Base-by-base conservation (phyloP, 2,329 filamentous ascomycete species). In the Keithomyces neogunnii region DNA sequence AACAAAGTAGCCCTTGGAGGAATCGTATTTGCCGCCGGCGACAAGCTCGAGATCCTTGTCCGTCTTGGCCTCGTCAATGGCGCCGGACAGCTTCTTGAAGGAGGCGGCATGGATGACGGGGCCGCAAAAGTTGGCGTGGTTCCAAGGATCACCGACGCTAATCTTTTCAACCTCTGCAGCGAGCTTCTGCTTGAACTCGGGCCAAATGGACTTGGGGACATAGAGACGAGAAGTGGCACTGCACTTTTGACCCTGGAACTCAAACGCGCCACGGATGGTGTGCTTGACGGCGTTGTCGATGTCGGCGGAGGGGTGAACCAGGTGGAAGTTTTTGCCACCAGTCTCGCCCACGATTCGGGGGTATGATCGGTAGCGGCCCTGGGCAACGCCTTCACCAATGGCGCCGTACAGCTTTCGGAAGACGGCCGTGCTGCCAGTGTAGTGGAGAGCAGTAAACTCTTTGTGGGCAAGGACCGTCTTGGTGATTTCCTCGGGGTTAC, bases 161-260 rank as follows among this genome's bases (percentile, higher is more conserved):
- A 95, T 77, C 53, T 80, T 78, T 62, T 82, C 73, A 6, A 82
- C 84, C 69, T 92, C 86, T n/a, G 76, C 68, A 10, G 83, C 74
- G 3, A 95, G 71, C 51, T 78, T 75, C 57, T 82, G 69, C 63
- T 83, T 81, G 71, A 92, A 89, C 55, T 84, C 73, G 8, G 85
- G 78, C 81, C 86, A 90, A 45, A 86, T 68, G 2, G 87, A 92
- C 61, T 80, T 77, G 35, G 89, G 83, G 3, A 93, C 81, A 69
- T 95, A 95, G 47, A 82, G 73, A 31, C 89, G 83, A 31, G 88
- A 92, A 28, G 86, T 89, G 52, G 89, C 89, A 60, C 85, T 89
- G 76, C 89, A 95, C 71, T 95, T 95, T 69, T 95, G 89, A 47
- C 89, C 89, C 67, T 93, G 88, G 74, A 84, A 95, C 69, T 95